Conservation (phyloP, 192 early-diverging fungal genomes). For the Coemansia sp. region DNA sequence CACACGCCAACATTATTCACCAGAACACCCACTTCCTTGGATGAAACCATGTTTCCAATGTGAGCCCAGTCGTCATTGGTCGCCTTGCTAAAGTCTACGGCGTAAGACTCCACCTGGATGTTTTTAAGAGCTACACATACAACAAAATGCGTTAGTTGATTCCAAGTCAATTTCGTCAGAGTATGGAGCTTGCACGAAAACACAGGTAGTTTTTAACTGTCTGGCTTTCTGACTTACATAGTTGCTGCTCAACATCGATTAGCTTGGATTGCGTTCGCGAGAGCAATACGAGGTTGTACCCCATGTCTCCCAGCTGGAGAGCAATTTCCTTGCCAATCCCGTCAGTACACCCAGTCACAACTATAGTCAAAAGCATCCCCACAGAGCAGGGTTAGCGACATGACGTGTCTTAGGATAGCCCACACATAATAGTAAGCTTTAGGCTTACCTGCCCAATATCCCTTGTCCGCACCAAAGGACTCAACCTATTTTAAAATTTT, state of each 20-base stretch:
- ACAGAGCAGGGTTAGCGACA: background rate
- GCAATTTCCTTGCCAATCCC: conserved; percentile 96
- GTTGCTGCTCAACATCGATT: conserved; percentile 62
- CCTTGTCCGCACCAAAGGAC: conserved; percentile 48
- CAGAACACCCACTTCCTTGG: conserved; percentile 48
- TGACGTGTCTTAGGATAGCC: background rate
- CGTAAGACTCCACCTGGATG: conserved; percentile 30
- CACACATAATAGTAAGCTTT: background rate
- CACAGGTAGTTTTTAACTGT: no score
- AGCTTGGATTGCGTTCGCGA: conserved; percentile 82
- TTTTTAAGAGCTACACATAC: conserved; percentile 25
- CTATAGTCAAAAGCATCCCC: conserved; percentile 2
- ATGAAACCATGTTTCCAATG: conserved; percentile 26
- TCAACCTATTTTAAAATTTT: conserved; percentile 24
- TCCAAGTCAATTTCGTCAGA: background rate
- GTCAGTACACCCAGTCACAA: conserved; percentile 95
- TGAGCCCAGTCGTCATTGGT: conserved; percentile 23
- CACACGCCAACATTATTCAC: conserved; percentile 94
- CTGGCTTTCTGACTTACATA: conserved; percentile 41
- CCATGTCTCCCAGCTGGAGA: conserved; percentile 76
- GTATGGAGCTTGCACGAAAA: background rate
- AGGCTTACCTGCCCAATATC: conserved; percentile 55
- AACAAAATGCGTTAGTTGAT: background rate
- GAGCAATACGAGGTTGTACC: conserved; percentile 79
- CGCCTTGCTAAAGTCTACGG: conserved; percentile 41